Conservation (phyloP, 352 stramenopile species). For the Discostella stelligera region DNA sequence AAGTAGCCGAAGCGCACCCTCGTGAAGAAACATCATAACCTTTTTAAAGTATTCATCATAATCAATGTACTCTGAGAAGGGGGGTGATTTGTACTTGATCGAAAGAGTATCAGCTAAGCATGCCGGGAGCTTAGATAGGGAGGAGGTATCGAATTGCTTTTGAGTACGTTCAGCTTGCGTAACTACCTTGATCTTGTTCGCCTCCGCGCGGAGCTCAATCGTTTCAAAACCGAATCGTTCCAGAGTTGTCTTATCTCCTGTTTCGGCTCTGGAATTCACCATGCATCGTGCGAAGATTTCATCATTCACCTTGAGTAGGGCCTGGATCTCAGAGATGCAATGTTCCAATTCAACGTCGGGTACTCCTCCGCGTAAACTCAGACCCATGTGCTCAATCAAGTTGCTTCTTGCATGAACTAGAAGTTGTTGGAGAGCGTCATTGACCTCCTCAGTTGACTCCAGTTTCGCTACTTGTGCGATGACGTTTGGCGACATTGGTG, state of each 20-base stretch:
- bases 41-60: slow-evolving; percentile 36
- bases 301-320: slow-evolving; percentile 34
- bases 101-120: slow-evolving; percentile 5
- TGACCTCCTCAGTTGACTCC: background rate
- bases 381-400: background rate
- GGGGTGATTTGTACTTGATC: background rate
- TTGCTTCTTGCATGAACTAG: background rate
- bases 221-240: slow-evolving; percentile 7
- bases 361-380: background rate
- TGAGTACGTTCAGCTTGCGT: slow-evolving; percentile 2
- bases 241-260: slow-evolving; percentile 1
- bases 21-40: slow-evolving; percentile 27
- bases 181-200: slow-evolving; percentile 10
- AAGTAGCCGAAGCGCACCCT: slow-evolving; percentile 31
- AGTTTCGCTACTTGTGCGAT: background rate
- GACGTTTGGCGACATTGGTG: background rate
- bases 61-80: slow-evolving; percentile 22
- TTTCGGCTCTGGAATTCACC: slow-evolving; percentile 3
- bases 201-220: background rate
- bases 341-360: slow-evolving; percentile 19
- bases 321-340: slow-evolving; percentile 35
- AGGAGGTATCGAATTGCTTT: slow-evolving; percentile 16
- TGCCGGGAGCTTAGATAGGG: slow-evolving; percentile 16
- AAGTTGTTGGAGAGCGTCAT: background rate
- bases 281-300: slow-evolving; percentile 45